Base-by-base conservation (phyloP, 176 grass and related monocot species). In the Ampelocalamus luodianensis region DNA sequence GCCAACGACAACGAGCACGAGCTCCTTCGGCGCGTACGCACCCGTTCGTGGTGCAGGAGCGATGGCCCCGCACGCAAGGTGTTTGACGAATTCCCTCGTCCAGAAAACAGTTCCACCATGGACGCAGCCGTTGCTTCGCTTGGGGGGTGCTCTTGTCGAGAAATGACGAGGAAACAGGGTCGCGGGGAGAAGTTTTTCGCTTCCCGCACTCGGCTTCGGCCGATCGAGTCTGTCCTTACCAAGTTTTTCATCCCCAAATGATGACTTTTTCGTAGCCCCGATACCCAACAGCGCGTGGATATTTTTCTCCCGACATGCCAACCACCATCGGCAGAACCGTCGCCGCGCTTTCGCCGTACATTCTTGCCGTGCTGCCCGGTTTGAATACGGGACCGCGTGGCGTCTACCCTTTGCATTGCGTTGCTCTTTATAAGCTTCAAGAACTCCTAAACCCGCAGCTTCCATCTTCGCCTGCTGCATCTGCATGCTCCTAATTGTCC, bases 1-100 rank as follows among this genome's bases (percentile, higher is more conserved):
- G 27, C 71, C 34, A 51, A 24, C 9, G 42, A 77, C 34, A 51
- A 24, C 9, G 42, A 77, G 0, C 29, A 29, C 29, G 29, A 29
- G 29, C 32, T 75, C 29, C 37, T 3, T 8, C 9, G 24, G 18
- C 78, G 61, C 0, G 55, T 5, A 0, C 3, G 5, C 0, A 29
- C 12, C 32, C 0, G 58, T 16, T 46, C 44, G 18, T n/a, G 0
- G 58, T 24, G 34, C 15, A 8, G 34, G 40, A 42, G 61, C 4
- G 26, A 62, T 45, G 73, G 6, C 34, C 18, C 6, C 34, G 88
- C 83, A 82, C 78, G 64, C 82, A 82, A 90, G 24, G 18, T 86
- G 78, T 82, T 77, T 34, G 78, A 65, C 24, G 64, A 3, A 71
- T 77, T 77, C 55, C 26, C 78, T 82, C 78, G 26, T 45, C 77